Evolutionary conservation across 116 monocot species (phyloP).

Genomic region (Thalassia testudinum): DNA sequence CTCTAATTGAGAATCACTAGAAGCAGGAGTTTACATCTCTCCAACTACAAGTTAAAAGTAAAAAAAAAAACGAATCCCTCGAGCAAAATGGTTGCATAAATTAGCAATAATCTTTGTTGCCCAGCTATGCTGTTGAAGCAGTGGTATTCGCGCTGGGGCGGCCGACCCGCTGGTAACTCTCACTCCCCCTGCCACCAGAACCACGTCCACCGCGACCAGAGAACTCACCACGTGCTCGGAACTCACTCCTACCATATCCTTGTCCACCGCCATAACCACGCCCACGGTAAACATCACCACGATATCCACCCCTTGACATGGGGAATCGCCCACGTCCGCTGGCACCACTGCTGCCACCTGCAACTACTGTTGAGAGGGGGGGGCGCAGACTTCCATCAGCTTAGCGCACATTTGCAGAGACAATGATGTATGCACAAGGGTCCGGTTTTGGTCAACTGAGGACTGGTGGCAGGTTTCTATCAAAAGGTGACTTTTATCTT

Average conservation of each 20-base stretch:
- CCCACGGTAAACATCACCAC: constrained; percentile 18
- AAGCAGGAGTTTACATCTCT: too few relatives aligned
- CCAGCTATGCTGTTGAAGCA: constrained; percentile 3
- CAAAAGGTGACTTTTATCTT: too few relatives aligned
- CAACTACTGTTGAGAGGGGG: constrained; percentile 4
- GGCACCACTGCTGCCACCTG: constrained; percentile 6
- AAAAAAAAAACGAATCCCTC: too few relatives aligned
- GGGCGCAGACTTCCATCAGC: too few relatives aligned
- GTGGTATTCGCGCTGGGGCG: constrained; percentile 1
- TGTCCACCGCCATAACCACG: constrained; percentile 11
- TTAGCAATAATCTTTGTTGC: too few relatives aligned
- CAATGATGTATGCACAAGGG: too few relatives aligned
- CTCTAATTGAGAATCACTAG: too few relatives aligned
- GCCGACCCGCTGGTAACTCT: constrained; percentile 12
- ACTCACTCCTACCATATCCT: constrained; percentile 18
- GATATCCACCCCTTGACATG: constrained; percentile 19
- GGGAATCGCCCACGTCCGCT: constrained; percentile 19
- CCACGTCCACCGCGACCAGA: constrained; percentile 18
- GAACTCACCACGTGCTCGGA: constrained; percentile 17
- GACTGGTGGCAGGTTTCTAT: too few relatives aligned
- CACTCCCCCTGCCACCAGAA: background rate
- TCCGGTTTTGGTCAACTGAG: too few relatives aligned
- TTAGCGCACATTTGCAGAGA: too few relatives aligned
- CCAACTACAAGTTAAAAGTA: too few relatives aligned
- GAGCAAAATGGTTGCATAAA: too few relatives aligned